Evolutionary conservation across 108 stramenopile species (phyloP), one percentile per base, ranked within the genome.

Genomic region (Discostella pseudostelligera): DNA sequence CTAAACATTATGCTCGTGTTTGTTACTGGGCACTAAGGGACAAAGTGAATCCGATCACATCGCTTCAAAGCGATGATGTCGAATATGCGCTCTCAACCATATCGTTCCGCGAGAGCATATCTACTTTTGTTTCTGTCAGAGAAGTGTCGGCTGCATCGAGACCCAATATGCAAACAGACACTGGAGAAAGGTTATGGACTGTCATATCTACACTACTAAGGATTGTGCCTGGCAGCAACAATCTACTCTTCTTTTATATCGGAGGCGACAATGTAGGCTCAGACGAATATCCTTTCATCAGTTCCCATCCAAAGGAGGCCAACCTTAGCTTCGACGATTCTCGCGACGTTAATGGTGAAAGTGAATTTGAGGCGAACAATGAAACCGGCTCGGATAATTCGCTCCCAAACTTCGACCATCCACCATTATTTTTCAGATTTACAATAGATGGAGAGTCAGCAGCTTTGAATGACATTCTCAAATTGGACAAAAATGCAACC

Each of bases 391-490:
- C 19, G 5, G 35, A 26, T 19, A 43, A 49, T 20, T 17, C 28
- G 6, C 22, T 36, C 20, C 49, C 46, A 39, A 39, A 56, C 19
- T 59, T 48, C 32, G 70, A 48, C 37, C 32, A 59, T 14, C 39
- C 47, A 19, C 88, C 88, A 28, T 50, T 89, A 12, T 89, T 85
- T 45, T 83, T 87, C 10, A 46, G 69, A 40, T 79, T 89, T 39
- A 60, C 71, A 13, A 43, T 87, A 17, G 80, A 87, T 40, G 78
- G 70, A 37, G 56, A 70, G 19, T 10, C 17, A 16, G 78, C 61
- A 16, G 48, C 72, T 6, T 21, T 77, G 14, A 47, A 74, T 17
- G 60, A 74, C 9, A 67, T 90, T 21, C 59, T 70, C 17, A 12
- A 40, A 1, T 69, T 87, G 32, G 65, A 67, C 32, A 70, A 71